Evolutionary conservation across 2,329 filamentous ascomycete species (phyloP).

Genomic region (Penicillium verrucosum): DNA sequence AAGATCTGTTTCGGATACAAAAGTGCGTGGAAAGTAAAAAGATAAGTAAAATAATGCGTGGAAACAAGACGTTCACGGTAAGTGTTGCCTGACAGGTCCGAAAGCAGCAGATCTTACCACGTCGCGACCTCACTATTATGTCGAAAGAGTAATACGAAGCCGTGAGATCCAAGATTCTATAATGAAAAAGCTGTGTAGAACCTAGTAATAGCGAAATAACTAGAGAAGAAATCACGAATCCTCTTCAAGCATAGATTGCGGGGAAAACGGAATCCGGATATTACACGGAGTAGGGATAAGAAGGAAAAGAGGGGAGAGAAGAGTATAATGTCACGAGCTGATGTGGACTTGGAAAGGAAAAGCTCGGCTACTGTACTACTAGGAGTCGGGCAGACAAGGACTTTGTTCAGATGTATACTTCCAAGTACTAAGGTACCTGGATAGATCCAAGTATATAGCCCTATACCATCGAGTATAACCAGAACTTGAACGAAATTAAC

Average conservation of each 20-base stretch:
- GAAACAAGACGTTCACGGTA: neutral
- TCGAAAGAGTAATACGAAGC: neutral
- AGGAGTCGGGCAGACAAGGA: slow-evolving; percentile 1
- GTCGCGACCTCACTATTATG: neutral
- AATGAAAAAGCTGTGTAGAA: neutral
- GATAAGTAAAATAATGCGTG: neutral
- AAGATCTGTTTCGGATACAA: neutral
- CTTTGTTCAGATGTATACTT: neutral
- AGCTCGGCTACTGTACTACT: slow-evolving; percentile 4
- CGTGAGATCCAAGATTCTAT: neutral
- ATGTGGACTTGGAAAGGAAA: neutral
- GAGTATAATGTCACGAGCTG: slow-evolving; percentile 18
- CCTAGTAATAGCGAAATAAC: neutral
- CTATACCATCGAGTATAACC: neutral
- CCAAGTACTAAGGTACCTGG: neutral
- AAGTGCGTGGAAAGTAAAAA: neutral
- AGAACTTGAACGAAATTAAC: neutral
- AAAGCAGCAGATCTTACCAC: slow-evolving; percentile 13
- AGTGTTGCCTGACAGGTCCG: slow-evolving; percentile 22
- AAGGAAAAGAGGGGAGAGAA: slow-evolving; percentile 1
- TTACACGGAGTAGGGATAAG: neutral
- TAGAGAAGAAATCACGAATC: neutral
- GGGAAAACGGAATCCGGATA: neutral
- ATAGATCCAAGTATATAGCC: neutral
- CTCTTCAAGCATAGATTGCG: neutral